phyloP scores from a whole-genome alignment of 805 yeast genomes.

The Metschnikowia cubensis region DNA sequence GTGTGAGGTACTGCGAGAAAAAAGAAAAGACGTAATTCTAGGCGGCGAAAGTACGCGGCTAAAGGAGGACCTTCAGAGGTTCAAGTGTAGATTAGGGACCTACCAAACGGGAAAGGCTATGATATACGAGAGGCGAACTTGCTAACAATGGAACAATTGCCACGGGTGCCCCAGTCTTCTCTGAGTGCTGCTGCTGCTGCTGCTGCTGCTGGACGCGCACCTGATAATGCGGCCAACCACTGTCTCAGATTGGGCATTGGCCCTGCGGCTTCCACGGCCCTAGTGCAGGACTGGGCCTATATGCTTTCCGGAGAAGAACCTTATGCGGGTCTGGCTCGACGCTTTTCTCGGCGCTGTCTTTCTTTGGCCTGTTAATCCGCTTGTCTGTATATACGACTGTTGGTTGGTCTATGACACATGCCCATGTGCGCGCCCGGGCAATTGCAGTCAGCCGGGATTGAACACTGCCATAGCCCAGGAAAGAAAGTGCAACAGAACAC shows the following conservation, averaged over 20 bases:
- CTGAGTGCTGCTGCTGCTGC: neutral
- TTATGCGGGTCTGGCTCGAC: neutral
- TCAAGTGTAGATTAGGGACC: neutral
- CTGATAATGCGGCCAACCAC: conserved; percentile 3
- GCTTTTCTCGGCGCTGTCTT: neutral
- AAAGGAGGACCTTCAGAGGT: neutral
- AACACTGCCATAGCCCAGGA: neutral
- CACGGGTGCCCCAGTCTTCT: neutral
- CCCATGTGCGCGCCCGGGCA: neutral
- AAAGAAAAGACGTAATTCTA: conserved; percentile 5
- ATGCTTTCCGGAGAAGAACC: neutral
- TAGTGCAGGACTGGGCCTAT: neutral
- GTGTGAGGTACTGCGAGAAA: conserved; percentile 5
- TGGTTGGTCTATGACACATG: neutral
- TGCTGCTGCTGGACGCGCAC: neutral
- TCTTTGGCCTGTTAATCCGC: too few species aligned
- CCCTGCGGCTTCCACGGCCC: neutral
- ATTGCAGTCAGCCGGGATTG: neutral
- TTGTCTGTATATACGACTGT: neutral
- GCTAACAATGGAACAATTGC: neutral
- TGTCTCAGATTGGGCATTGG: neutral
- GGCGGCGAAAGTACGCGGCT: neutral
- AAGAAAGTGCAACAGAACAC: too few species aligned
- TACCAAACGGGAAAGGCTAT: neutral
- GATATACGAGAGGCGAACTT: neutral